Conservation (phyloP, 306 rosid species). For the Hippophae rhamnoides region DNA sequence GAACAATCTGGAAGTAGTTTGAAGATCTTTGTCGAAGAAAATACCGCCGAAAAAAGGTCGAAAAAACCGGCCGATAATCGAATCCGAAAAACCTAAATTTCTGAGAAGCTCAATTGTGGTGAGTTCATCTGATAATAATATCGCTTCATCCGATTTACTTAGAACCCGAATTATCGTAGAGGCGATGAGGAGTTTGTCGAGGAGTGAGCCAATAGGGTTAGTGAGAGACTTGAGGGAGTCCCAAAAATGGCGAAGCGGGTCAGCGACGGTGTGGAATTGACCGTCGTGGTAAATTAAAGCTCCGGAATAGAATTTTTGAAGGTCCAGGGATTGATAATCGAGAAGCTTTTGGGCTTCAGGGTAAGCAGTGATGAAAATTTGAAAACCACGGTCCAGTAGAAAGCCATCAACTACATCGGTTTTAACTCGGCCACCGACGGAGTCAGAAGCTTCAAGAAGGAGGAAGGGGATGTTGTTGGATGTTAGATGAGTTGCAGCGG, state of each 20-base stretch:
- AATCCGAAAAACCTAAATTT: constrained; percentile 54
- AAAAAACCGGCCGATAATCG: constrained; percentile 51
- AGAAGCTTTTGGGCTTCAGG: constrained; percentile 74
- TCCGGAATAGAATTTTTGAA: constrained; percentile 67
- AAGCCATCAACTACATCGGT: constrained; percentile 69
- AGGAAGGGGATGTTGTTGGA: constrained; percentile 57
- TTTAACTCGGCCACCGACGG: constrained; percentile 71
- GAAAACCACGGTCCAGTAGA: constrained; percentile 81
- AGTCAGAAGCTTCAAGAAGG: constrained; percentile 67
- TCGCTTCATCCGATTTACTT: constrained; percentile 39
- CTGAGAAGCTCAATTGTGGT: constrained; percentile 47
- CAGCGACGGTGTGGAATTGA: constrained; percentile 73
- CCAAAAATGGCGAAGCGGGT: constrained; percentile 57
- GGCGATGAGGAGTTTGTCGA: constrained; percentile 61
- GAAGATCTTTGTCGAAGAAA: constrained; percentile 59
- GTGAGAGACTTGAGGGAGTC: constrained; percentile 50
- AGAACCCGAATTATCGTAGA: constrained; percentile 42
- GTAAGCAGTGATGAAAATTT: constrained; percentile 88
- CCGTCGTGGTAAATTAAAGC: constrained; percentile 49
- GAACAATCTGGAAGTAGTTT: constrained; percentile 66
- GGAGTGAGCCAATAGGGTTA: constrained; percentile 58
- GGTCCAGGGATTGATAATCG: constrained; percentile 45
- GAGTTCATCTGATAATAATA: constrained; percentile 35
- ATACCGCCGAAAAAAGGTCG: constrained; percentile 79
- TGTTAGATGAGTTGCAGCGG: constrained; percentile 68